Evolutionary conservation across 2,329 filamentous ascomycete species (phyloP).

Genomic region (Talaromyces piceae): DNA sequence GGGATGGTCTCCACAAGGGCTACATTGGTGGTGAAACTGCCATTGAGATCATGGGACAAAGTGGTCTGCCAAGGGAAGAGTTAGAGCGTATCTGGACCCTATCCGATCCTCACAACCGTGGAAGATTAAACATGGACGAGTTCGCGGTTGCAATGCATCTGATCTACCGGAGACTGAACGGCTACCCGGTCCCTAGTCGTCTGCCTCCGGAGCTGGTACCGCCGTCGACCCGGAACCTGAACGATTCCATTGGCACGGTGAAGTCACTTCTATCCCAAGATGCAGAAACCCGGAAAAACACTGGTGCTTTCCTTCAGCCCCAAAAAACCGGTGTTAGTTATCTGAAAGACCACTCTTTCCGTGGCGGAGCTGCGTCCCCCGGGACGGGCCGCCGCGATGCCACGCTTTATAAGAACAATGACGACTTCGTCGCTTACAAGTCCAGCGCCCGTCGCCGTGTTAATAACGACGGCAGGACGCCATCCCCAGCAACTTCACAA

Average conservation of each 20-base stretch:
- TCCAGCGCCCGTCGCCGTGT: constrained; percentile 87
- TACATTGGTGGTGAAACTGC: constrained; percentile 87
- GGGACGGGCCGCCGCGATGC: constrained; percentile 74
- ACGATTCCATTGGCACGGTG: constrained; percentile 84
- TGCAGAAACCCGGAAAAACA: constrained; percentile 80
- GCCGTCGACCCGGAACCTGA: constrained; percentile 88
- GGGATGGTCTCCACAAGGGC: constrained; percentile 91
- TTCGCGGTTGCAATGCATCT: constrained; percentile 98
- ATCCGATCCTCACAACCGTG: constrained; percentile 88
- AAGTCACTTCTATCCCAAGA: constrained; percentile 85
- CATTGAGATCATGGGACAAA: constrained; percentile 95
- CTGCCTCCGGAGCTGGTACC: constrained; percentile 89
- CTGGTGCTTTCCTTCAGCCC: constrained; percentile 81
- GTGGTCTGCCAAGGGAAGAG: constrained; percentile 82
- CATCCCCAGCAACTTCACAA: constrained; percentile 68
- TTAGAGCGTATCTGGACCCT: constrained; percentile 92
- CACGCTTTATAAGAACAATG: constrained; percentile 94
- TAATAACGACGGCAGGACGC: constrained; percentile 61
- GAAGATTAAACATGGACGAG: constrained; percentile 88
- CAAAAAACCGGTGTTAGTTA: constrained; percentile 98
- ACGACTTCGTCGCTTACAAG: constrained; percentile 83
- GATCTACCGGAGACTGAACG: constrained; percentile 95
- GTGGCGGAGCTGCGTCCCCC: constrained; percentile 52
- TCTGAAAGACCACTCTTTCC: constrained; percentile 90
- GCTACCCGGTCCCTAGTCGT: constrained; percentile 81